Conservation (phyloP, 2,329 filamentous ascomycete species). For the Corniculantispora saksenae region DNA sequence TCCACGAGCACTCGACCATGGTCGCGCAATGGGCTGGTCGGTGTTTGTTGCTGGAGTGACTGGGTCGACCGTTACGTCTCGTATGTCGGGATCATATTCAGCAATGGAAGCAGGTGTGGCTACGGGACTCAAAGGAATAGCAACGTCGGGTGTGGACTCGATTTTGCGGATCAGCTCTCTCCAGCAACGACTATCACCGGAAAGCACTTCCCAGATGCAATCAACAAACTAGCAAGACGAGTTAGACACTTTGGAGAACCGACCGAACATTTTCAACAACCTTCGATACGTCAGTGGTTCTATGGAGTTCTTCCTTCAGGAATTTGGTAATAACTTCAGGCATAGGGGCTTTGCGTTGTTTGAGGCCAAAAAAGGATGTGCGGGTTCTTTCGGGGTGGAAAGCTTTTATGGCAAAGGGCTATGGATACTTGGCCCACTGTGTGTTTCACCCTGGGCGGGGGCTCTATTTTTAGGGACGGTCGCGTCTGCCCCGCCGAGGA, state of each 20-base stretch:
- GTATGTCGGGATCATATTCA: neutral
- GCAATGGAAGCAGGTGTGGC: neutral
- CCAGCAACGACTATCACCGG: neutral
- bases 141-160: neutral
- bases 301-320: neutral
- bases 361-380: neutral
- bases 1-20: neutral
- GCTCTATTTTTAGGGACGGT: neutral
- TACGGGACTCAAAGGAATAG: neutral
- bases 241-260: neutral
- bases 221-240: conserved; percentile 2
- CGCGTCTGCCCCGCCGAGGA: too few species aligned
- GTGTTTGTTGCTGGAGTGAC: neutral
- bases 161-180: neutral
- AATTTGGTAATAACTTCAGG: neutral
- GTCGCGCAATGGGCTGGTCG: neutral
- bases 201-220: neutral
- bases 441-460: neutral
- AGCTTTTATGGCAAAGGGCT: neutral
- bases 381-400: neutral
- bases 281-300: neutral
- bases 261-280: neutral
- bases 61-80: neutral
- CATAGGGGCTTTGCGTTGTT: neutral
- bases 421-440: neutral